Evolutionary conservation across 306 rosid species (phyloP), one percentile per base, ranked within the genome.

Genomic region (Carpinus fangiana): DNA sequence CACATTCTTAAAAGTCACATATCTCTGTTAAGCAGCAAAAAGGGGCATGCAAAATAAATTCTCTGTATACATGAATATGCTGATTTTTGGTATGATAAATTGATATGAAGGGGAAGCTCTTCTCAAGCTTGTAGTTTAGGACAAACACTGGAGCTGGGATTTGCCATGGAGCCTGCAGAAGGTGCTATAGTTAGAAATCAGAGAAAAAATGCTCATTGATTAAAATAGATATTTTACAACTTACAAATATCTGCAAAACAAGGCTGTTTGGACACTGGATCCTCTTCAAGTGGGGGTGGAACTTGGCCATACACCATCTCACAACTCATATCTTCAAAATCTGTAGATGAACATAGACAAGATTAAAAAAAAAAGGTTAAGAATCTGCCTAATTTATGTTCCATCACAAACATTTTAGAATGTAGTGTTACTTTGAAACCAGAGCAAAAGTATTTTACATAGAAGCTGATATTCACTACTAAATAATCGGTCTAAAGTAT

Each of bases 241-340:
- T 87, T 86, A 95, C 97, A 91, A 77, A 91, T 88, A 45, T 86
- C 85, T 75, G 91, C 64, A 82, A 83, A 90, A 72, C 97, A 95
- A 71, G 98, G 93, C 82, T 91, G 96, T 50, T 90, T 95, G 68
- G 99, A 84, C 23, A 86, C 98, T 0, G 93, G 94, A 78, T 95
- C 98, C 54, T 91, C 96, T 85, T 95, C 98, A 74, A 93, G 85
- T 65, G 93, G 77, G 41, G 90, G 93, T 34, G 98, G 98, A 48
- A 78, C 79, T 90, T 92, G 93, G 47, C 98, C 98, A 70, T 92
- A 95, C 82, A 91, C 97, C 98, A 95, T 93, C 34, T 93, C 98
- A 80, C 98, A 92, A 76, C 97, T 93, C 97, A 93, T 95, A 79
- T 95, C 98, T 88, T 95, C 98, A 85, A 95, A 93, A 86, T 95